A percentile compares a stretch with the other conserved stretches of the same genome.
Evolutionary conservation across 441 rosid genomes (phyloP).

Genomic region (Pelargonium citronellum): DNA sequence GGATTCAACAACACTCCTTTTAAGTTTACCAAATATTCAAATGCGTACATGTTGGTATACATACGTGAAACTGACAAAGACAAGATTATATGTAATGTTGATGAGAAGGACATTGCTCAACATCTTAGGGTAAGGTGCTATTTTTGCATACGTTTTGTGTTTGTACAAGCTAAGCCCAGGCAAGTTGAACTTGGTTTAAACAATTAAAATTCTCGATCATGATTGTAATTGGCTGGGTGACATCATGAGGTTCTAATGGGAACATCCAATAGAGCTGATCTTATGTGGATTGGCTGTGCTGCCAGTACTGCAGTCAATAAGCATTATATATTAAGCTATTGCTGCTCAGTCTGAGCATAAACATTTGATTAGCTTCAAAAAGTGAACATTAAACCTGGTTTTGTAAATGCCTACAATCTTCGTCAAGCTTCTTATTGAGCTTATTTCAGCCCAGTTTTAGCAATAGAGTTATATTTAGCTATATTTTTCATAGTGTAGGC

Average conservation of each 20-base stretch:
- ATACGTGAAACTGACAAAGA: slow-evolving; percentile 93
- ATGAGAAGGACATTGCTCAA: slow-evolving; percentile 94
- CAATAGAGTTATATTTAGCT: not conserved
- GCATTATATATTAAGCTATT: slow-evolving; percentile 7
- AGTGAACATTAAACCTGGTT: slow-evolving; percentile 8
- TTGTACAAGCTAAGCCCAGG: slow-evolving; percentile 2
- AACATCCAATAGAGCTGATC: slow-evolving; percentile 9
- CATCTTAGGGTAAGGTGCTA: slow-evolving; percentile 68
- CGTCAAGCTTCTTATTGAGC: slow-evolving; percentile 9
- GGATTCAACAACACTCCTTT: slow-evolving; percentile 85
- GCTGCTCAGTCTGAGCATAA: slow-evolving; percentile 19
- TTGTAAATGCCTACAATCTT: slow-evolving; percentile 11
- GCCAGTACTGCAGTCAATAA: not conserved
- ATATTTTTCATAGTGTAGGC: not conserved
- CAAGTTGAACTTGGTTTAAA: slow-evolving; percentile 2
- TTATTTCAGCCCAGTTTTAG: not conserved
- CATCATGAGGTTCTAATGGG: slow-evolving; percentile 3
- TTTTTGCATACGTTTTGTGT: slow-evolving; percentile 12
- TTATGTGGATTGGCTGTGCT: slow-evolving; percentile 16
- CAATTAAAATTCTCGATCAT: slow-evolving; percentile 12
- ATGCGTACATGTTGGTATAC: slow-evolving; percentile 98
- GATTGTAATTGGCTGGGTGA: slow-evolving; percentile 8
- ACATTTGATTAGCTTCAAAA: slow-evolving; percentile 14
- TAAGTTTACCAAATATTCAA: slow-evolving; percentile 86
- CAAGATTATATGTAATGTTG: slow-evolving; percentile 86